A percentile compares a stretch with the other conserved stretches of the same genome.
Evolutionary conservation across 305 asterid species (phyloP).

Genomic region (Coffea humblotiana): DNA sequence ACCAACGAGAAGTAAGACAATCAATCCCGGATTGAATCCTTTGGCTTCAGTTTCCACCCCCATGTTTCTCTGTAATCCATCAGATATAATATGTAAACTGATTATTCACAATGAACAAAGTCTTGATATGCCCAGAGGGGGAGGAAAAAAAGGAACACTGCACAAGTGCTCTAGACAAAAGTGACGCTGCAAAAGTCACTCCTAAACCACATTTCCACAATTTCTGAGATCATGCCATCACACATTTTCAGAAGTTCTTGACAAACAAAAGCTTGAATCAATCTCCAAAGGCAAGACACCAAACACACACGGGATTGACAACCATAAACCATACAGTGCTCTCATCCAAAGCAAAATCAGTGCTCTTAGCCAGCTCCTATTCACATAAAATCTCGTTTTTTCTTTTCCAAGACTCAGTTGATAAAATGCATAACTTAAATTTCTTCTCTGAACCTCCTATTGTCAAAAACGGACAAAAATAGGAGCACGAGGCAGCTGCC

Average conservation of each 20-base stretch:
- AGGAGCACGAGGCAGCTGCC: too few relatives aligned
- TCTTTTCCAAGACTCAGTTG: background rate
- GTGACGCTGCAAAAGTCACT: background rate
- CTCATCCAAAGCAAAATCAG: background rate
- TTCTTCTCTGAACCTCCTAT: background rate
- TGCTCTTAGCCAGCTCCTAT: background rate
- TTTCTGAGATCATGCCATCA: background rate
- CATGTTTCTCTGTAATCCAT: conserved; percentile 46
- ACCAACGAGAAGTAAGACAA: conserved; percentile 73
- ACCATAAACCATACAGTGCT: too few relatives aligned
- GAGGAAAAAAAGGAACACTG: background rate
- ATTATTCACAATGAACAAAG: background rate
- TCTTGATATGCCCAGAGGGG: background rate
- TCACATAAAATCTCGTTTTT: background rate
- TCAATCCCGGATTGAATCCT: conserved; percentile 89
- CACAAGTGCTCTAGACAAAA: background rate
- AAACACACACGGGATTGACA: background rate
- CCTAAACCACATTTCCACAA: background rate
- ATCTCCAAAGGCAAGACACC: background rate
- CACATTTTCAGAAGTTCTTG: background rate
- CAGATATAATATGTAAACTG: conserved; percentile 11
- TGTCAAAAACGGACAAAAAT: background rate
- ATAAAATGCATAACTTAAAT: background rate
- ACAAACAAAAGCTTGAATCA: background rate
- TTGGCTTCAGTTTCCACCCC: conserved; percentile 42